Base-by-base conservation (phyloP, 1,284 basidiomycete genomes). In the Apiotrichum gracile region DNA sequence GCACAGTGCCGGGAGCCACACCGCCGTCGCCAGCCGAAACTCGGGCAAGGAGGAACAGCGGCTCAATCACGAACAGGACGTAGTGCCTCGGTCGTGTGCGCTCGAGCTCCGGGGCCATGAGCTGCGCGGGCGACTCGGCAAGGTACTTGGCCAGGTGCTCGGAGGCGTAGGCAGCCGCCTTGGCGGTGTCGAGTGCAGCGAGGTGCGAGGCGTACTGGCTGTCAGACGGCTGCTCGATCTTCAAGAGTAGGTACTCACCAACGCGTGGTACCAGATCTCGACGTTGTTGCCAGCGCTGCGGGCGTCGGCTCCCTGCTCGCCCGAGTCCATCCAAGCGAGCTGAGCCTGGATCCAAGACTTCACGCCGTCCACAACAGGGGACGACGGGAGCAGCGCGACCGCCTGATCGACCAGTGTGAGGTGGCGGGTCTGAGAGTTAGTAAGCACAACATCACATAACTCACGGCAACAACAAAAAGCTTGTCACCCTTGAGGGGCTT, bases 401-500 rank as follows among this genome's bases (percentile, higher is more conserved):
- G 61, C 57, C 55, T 66, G 66, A 17, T 62, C 53, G 5, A 67
- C 62, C 8, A 69, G 58, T 21, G 67, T 52, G 37, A 69, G 58
- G 52, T 61, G 61, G 19, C 68, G 68, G 31, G 59, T 55, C 64
- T 69, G 52, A 12, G n/a, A 8, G 33, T 38, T 35, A 47, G 46
- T 33, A 26, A 25, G 7, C 27, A 17, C 22, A 17, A 12, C 8
- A 31, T 7, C 7, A 7, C 22, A 13, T 22, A 5, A 61, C 65
- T 54, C 41, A 69, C 67, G 10, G 67, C 61, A n/a, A 70, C 61
- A 35, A 64, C 60, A 38, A 70, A 70, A 17, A 42, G 42, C 33
- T 57, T 54, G 45, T 67, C 61, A 2, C 68, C 66, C 38, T 45
- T 51, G 10, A 62, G 42, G 4, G 64, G 61, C 2, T 47, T 38